Evolutionary conservation across 768 basidiomycete species (phyloP), one percentile per base, ranked within the genome.

Genomic region (Boletus tomentosulus): DNA sequence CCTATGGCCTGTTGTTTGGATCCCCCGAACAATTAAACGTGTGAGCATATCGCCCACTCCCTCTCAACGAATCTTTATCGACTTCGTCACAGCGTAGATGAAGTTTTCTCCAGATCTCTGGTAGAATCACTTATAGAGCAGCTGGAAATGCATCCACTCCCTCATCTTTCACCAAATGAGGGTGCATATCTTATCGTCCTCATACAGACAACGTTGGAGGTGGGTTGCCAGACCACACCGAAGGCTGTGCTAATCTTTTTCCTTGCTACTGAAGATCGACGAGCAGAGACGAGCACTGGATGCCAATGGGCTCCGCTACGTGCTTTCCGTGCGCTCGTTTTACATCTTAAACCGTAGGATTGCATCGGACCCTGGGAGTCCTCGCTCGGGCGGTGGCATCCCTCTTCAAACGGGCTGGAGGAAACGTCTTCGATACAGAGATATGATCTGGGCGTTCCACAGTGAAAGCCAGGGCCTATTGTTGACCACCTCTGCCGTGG

Each of bases 401-500:
- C 74, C 74, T n/a, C 72, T 73, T 34, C 73, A 72, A 57, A 78
- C 81, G 38, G 83, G 79, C 28, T 77, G 82, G 61, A 75, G 91
- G 61, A 84, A 87, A 63, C 80, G 92, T n/a, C 77, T 96, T 45
- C 83, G 91, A 22, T 94, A 89, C 69, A 84, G 97, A 33, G 96
- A 99, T 68, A 92, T 98, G 75, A 78, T 98, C 27, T 99, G 96
- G 95, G 96, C 95, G 0, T 95, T 88, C 66, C 89, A 97, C 62
- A 97, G 94, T 64, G 93, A 97, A 70, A 91, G 86, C 63, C 94
- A 99, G 63, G 92, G 89, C 16, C 68, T 98, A 43, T 70, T 99
- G 5, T 68, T 97, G 49, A 74, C 78, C 27, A 84, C 86, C 4
- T 88, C 89, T 2, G 78, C 78, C 15, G 71, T 78, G 4, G 85